Base-by-base conservation (phyloP, 331 rosid species). In the Rhamnella rubrinervis region DNA sequence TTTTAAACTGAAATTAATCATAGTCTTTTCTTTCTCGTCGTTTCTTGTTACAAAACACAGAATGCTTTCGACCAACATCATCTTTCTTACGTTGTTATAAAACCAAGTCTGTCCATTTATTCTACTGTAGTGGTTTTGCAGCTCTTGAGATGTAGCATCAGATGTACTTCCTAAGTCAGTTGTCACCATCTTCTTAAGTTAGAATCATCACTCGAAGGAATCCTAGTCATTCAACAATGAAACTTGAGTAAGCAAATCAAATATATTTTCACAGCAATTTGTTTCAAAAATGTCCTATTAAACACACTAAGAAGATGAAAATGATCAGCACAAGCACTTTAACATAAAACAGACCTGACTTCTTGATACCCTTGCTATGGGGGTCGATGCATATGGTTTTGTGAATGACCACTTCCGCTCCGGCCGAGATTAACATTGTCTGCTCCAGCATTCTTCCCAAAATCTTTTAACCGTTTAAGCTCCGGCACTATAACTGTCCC, bases 381-480 rank as follows among this genome's bases (percentile, higher is more conserved):
- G 66, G 88, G 77, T 56, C 72, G 77, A 1, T 20, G 67, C 49
- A 44, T 44, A 15, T 14, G 11, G 16, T 44, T 44, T 9, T 44
- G 49, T 44, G 49, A 7, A 14, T 44, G 49, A 66, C 44, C 31
- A 67, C 50, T 10, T 25, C 70, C n/a, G 73, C 40, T 39, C 52
- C 51, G 44, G 52, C 66, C 39, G 4, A 15, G 52, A 38, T 15
- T 25, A 37, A 47, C 44, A 16, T 11, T 46, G 10, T 28, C 64
- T 18, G 58, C 55, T 8, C 67, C 75, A 40, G 66, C 50, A 55
- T 38, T 68, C 58, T 10, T 40, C 65, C 82, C 91, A 51, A 89
- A 46, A 12, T 84, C 87, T 77, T 90, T 87, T 81, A 93, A 84
- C 55, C 92, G 76, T 63, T 73, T 84, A 77, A 93, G 96, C 81